Conservation (phyloP, 2,329 filamentous ascomycete genomes). For the Emydomyces testavorans region DNA sequence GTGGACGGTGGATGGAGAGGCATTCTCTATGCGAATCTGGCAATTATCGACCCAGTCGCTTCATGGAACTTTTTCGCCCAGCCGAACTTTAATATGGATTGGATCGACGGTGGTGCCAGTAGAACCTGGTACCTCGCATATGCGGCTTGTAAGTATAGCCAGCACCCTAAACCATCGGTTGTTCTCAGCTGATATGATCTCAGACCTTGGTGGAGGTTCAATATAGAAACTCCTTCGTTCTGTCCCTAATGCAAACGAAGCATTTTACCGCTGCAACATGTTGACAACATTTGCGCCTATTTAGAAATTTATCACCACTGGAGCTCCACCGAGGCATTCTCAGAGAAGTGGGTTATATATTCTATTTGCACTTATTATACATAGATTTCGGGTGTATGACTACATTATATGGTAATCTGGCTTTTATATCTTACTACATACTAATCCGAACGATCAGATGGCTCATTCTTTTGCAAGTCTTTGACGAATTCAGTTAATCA, state of each 20-base stretch:
- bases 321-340: no score
- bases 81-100: conserved; percentile 52
- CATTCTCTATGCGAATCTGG: conserved; percentile 70
- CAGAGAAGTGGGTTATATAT: no score
- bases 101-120: conserved; percentile 65
- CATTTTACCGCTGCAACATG: no score
- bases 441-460: no score
- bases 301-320: neutral
- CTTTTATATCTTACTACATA: no score
- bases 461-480: no score
- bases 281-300: neutral
- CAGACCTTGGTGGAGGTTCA: conserved; percentile 17
- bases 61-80: conserved; percentile 67
- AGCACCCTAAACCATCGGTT: neutral
- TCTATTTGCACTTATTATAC: no score
- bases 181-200: conserved; percentile 1
- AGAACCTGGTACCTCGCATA: conserved; percentile 77
- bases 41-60: conserved; percentile 57
- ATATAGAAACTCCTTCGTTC: neutral
- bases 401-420: no score
- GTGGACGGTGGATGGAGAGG: conserved; percentile 74
- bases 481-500: no score
- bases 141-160: conserved; percentile 49
- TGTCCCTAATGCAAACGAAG: neutral
- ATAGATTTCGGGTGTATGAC: no score